These are phyloP conservation scores for Yamadazyma buinensis DNA, from an alignment of 1,139 yeast species.

Conservation along the genomic window DNA sequence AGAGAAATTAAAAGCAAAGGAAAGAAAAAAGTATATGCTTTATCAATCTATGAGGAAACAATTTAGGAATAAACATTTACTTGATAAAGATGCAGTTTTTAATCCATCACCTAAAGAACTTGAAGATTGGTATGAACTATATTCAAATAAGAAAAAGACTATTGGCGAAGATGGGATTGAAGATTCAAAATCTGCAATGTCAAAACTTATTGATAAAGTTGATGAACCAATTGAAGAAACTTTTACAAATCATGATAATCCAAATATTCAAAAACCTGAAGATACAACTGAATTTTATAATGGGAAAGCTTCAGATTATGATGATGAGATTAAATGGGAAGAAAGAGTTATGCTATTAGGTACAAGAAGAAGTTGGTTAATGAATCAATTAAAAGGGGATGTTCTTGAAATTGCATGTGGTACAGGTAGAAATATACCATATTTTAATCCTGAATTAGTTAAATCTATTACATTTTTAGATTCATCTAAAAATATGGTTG, in stretches of 20 bases:
- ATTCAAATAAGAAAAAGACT: constrained; percentile 23
- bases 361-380: constrained; percentile 75
- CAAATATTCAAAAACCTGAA: constrained; percentile 56
- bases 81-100: constrained; percentile 42
- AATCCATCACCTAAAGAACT: constrained; percentile 51
- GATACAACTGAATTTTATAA: constrained; percentile 88
- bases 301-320: constrained; percentile 74
- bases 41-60: constrained; percentile 54
- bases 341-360: constrained; percentile 83
- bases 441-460: constrained; percentile 56
- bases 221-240: constrained; percentile 5
- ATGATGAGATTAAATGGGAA: constrained; percentile 79
- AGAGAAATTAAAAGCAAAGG: constrained; percentile 53
- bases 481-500: constrained; percentile 81
- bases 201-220: constrained; percentile 3
- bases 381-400: constrained; percentile 78
- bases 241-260: constrained; percentile 28
- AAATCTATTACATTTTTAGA: constrained; percentile 81
- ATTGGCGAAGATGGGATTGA: not conserved
- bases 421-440: constrained; percentile 88
- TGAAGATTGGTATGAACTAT: constrained; percentile 44
- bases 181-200: constrained; percentile 5
- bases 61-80: constrained; percentile 43
- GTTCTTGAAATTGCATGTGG: constrained; percentile 95
- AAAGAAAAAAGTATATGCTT: constrained; percentile 48